Conservation (phyloP, 1,284 basidiomycete genomes). For the Sphagnurus paluster region DNA sequence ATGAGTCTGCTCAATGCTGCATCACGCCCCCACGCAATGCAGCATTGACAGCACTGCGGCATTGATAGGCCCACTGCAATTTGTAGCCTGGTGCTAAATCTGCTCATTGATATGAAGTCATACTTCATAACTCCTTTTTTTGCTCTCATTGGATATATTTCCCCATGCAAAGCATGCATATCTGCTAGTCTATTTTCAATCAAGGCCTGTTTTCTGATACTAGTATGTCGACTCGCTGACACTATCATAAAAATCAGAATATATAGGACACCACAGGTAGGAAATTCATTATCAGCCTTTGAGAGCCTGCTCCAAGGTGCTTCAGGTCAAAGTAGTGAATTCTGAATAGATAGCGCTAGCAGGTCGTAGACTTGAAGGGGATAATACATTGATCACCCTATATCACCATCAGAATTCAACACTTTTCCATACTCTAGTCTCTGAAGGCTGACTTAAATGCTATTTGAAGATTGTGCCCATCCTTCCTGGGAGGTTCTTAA, state of each 20-base stretch:
- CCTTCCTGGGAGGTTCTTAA: conserved; percentile 43
- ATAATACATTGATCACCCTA: conserved; percentile 47
- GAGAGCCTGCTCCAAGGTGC: conserved; percentile 38
- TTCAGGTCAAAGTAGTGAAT: not conserved
- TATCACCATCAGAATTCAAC: not conserved
- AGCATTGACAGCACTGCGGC: too few relatives aligned
- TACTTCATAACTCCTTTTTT: too few relatives aligned
- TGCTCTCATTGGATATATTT: too few relatives aligned
- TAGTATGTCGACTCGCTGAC: too few relatives aligned
- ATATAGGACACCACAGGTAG: conserved; percentile 51
- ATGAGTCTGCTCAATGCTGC: too few relatives aligned
- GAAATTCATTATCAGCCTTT: conserved; percentile 40
- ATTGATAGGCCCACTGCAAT: too few relatives aligned
- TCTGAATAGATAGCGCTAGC: not conserved
- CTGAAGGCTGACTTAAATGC: not conserved
- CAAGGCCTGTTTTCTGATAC: too few relatives aligned
- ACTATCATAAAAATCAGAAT: conserved; percentile 45
- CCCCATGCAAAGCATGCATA: too few relatives aligned
- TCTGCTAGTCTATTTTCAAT: too few relatives aligned
- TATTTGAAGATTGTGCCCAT: conserved; percentile 44
- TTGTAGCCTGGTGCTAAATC: too few relatives aligned
- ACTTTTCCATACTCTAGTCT: not conserved
- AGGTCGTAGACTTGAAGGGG: conserved; percentile 44
- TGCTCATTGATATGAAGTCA: too few relatives aligned
- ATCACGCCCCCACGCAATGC: too few relatives aligned